Evolutionary conservation across 1,284 basidiomycete species (phyloP).

Genomic region (Xanthoconium separans): DNA sequence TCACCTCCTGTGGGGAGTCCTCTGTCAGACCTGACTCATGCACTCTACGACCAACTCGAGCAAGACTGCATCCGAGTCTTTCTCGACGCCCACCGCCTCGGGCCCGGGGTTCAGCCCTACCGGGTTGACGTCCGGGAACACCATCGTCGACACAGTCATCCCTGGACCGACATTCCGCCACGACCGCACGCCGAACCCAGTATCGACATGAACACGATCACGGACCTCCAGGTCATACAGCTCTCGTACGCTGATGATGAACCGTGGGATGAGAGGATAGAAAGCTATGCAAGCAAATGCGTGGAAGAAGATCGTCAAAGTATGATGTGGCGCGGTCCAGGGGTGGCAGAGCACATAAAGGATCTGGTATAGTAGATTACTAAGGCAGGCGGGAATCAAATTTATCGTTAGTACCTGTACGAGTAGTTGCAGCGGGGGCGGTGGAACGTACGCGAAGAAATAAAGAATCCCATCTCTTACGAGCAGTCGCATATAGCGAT

Average conservation of each 20-base stretch:
- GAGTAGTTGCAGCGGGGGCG: not conserved
- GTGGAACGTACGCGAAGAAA: not conserved
- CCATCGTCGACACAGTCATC: not conserved
- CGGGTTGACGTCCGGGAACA: not conserved
- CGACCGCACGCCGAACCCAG: not conserved
- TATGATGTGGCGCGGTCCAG: not conserved
- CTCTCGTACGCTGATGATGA: not conserved
- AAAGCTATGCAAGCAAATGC: not conserved
- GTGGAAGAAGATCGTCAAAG: not conserved
- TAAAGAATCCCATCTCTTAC: conserved; percentile 3
- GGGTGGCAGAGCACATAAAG: not conserved
- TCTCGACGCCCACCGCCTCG: not conserved
- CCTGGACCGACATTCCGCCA: not conserved
- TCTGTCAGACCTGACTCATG: not conserved
- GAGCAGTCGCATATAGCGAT: not conserved
- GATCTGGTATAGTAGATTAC: conserved; percentile 2
- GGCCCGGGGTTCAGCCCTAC: not conserved
- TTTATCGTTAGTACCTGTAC: not conserved
- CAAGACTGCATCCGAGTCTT: not conserved
- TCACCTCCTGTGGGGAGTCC: not conserved
- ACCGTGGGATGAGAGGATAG: not conserved
- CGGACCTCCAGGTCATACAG: not conserved
- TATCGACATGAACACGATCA: not conserved
- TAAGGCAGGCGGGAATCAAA: not conserved
- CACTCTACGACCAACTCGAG: not conserved